These are phyloP conservation scores for Pseudocercospora macadamiae DNA, from an alignment of 2,329 filamentous ascomycete species.

Conservation along the genomic window DNA sequence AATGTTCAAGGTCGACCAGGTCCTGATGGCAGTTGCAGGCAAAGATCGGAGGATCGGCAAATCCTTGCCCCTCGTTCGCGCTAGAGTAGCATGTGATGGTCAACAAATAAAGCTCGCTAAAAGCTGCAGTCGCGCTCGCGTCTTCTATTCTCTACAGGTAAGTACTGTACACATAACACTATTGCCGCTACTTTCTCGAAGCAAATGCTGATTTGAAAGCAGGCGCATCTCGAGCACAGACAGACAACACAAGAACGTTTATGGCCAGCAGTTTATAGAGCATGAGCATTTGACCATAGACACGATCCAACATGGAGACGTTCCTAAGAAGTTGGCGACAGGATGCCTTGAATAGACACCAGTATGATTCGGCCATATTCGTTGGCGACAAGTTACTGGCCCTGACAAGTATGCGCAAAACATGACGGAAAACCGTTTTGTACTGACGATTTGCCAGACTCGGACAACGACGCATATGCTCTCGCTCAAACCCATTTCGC, in stretches of 20 bases:
- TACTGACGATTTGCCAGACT: constrained; percentile 59
- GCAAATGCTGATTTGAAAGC: too few species aligned
- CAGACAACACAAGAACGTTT: too few species aligned
- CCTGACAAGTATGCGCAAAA: constrained; percentile 71
- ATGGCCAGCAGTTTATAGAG: constrained; percentile 3
- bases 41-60: not conserved
- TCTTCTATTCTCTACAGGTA: constrained; percentile 24
- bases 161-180: constrained; percentile 9
- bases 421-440: not conserved
- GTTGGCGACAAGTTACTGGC: constrained; percentile 96
- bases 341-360: constrained; percentile 91
- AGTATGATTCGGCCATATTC: constrained; percentile 95
- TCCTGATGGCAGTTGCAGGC: not conserved
- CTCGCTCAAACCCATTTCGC: constrained; percentile 98
- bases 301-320: constrained; percentile 71
- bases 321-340: constrained; percentile 94
- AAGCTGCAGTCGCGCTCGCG: constrained; percentile 2
- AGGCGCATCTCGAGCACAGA: too few species aligned
- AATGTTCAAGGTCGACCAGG: not conserved
- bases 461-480: constrained; percentile 94
- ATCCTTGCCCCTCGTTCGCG: not conserved
- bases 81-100: constrained; percentile 2
- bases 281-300: constrained; percentile 14
- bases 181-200: too few species aligned
- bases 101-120: constrained; percentile 3